These are phyloP conservation scores for Raddia guianensis DNA, from an alignment of 176 grass and related monocot genomes.

Conservation along the genomic window DNA sequence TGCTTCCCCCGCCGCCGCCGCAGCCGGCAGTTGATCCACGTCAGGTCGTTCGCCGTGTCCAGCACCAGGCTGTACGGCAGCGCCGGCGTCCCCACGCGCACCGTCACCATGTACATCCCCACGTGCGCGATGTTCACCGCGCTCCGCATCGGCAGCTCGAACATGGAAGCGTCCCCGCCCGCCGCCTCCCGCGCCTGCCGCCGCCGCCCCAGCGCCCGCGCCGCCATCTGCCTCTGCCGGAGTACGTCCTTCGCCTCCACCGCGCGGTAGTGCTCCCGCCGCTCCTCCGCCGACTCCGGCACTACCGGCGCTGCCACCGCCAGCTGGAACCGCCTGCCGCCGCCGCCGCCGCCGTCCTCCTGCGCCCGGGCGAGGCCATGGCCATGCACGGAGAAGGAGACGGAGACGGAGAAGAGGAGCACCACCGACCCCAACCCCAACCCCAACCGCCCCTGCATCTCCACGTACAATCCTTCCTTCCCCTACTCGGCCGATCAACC, in stretches of 20 bases:
- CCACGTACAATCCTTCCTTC: background rate
- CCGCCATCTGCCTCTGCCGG: constrained; percentile 24
- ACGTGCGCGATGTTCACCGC: constrained; percentile 47
- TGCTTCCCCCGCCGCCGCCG: constrained; percentile 26
- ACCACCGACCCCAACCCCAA: too few relatives aligned
- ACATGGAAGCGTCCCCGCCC: constrained; percentile 1
- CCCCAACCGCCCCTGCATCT: background rate
- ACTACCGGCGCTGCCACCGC: constrained; percentile 12
- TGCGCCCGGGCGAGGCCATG: too few relatives aligned
- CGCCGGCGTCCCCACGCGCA: constrained; percentile 81
- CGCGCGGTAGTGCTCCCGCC: constrained; percentile 42
- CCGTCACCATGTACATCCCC: constrained; percentile 69
- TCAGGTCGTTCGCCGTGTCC: constrained; percentile 82
- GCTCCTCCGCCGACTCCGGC: constrained; percentile 40
- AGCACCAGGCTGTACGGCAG: constrained; percentile 55
- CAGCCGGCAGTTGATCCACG: constrained; percentile 85
- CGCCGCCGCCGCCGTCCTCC: too few relatives aligned
- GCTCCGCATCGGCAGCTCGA: constrained; percentile 76
- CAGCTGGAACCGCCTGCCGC: too few relatives aligned
- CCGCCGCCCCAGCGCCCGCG: background rate
- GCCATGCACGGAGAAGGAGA: too few relatives aligned
- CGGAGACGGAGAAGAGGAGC: too few relatives aligned
- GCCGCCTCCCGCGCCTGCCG: background rate
- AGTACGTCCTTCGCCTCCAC: constrained; percentile 42
- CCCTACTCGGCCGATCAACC: background rate